phyloP scores from a whole-genome alignment of 352 stramenopile species.

The Hyaloperonospora brassicae region DNA sequence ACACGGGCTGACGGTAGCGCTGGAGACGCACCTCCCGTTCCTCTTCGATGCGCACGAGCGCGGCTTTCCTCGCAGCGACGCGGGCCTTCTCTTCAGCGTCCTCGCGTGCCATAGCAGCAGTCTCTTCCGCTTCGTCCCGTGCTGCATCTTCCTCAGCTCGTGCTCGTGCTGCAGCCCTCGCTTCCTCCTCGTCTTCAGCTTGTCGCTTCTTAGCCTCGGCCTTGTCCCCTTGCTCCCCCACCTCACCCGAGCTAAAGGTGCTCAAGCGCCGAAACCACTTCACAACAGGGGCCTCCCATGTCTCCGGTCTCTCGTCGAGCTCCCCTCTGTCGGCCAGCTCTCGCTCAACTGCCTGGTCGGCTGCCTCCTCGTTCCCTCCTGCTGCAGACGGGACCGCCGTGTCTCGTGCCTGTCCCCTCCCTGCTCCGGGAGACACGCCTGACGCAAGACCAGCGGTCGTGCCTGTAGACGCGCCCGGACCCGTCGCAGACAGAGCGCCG shows the following conservation, averaged over 20 bases:
- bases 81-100: conserved; percentile 4
- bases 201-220: conserved; percentile 10
- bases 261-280: conserved; percentile 29
- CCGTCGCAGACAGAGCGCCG: no score
- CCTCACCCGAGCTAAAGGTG: conserved; percentile 20
- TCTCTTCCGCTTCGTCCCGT: conserved; percentile 2
- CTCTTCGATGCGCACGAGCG: conserved; percentile 16
- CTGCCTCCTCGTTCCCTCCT: conserved; percentile 3
- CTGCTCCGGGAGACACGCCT: conserved; percentile 3
- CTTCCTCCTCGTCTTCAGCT: conserved; percentile 14
- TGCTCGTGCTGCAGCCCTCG: conserved; percentile 2
- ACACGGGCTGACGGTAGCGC: conserved; percentile 27
- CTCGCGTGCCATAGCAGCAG: conserved; percentile 1
- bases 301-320: conserved; percentile 12
- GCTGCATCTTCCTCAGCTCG: conserved; percentile 5
- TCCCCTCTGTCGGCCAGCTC: not conserved
- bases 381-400: conserved; percentile 1
- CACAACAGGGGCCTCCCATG: conserved; percentile 19
- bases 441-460: not conserved
- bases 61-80: conserved; percentile 5
- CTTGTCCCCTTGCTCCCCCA: conserved; percentile 10
- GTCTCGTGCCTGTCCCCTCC: not conserved
- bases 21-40: conserved; percentile 23
- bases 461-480: no score
- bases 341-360: not conserved